These are phyloP conservation scores for Saccharum spontaneum DNA, from an alignment of 176 grass and related monocot species.

Conservation along the genomic window DNA sequence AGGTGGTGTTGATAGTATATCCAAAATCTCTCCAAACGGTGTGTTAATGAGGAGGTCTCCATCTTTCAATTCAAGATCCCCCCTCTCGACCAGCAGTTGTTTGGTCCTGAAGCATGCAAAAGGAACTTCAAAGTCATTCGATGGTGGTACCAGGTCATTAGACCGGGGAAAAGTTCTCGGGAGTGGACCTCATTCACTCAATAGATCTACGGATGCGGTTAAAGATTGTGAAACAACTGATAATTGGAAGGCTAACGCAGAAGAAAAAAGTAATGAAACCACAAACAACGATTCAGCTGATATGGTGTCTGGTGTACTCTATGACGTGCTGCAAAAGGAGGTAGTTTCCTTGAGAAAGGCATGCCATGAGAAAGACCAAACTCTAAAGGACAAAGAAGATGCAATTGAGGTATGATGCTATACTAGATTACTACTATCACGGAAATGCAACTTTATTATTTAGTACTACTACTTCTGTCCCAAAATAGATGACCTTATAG, in stretches of 20 bases:
- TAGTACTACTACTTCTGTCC: background rate
- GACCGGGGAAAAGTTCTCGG: constrained; percentile 49
- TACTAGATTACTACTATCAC: background rate
- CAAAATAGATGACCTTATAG: background rate
- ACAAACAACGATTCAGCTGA: constrained; percentile 52
- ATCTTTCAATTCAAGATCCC: constrained; percentile 76
- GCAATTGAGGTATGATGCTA: constrained; percentile 76
- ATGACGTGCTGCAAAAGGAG: constrained; percentile 95
- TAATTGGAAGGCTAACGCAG: constrained; percentile 45
- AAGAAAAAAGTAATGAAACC: constrained; percentile 53
- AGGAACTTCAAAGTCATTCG: constrained; percentile 84
- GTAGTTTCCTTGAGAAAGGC: constrained; percentile 81
- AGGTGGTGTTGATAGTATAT: constrained; percentile 70
- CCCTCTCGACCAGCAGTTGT: constrained; percentile 64
- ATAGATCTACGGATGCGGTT: constrained; percentile 58
- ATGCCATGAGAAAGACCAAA: constrained; percentile 90
- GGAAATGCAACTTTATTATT: background rate
- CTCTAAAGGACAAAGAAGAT: constrained; percentile 90
- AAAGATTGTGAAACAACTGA: constrained; percentile 47
- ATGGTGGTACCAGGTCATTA: constrained; percentile 76
- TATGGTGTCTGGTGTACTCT: constrained; percentile 78
- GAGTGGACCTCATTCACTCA: constrained; percentile 61
- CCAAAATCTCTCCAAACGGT: constrained; percentile 58
- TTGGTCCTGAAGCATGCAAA: constrained; percentile 73
- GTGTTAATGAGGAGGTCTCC: constrained; percentile 68